Evolutionary conservation across 441 rosid genomes (phyloP).

Genomic region (Erodium moschatum): DNA sequence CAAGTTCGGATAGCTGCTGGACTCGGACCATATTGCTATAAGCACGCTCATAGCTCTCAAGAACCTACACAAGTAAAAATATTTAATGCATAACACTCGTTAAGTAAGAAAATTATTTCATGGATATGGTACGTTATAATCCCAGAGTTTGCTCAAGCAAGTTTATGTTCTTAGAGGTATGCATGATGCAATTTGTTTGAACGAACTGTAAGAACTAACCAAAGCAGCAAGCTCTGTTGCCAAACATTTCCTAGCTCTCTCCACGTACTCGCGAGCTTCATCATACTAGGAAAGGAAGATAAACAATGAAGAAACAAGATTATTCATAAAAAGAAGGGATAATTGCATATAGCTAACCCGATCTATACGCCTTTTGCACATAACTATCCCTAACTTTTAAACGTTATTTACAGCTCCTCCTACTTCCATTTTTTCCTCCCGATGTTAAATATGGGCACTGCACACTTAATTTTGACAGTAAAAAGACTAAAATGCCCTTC

Average conservation of each 20-base stretch:
- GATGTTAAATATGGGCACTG: too few species aligned
- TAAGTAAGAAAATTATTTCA: background rate
- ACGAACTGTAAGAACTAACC: constrained; percentile 41
- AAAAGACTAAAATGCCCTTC: too few species aligned
- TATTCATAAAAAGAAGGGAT: background rate
- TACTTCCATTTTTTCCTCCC: too few species aligned
- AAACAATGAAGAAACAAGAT: constrained; percentile 4
- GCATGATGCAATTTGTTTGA: background rate
- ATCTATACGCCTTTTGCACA: too few species aligned
- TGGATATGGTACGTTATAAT: background rate
- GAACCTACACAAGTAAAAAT: constrained; percentile 44
- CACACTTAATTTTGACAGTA: too few species aligned
- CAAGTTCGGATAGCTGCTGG: constrained; percentile 94
- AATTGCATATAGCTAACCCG: too few species aligned
- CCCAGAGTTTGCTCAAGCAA: background rate
- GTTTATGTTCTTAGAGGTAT: constrained; percentile 3
- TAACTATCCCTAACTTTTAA: too few species aligned
- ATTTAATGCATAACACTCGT: background rate
- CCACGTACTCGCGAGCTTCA: constrained; percentile 94
- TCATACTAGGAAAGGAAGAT: constrained; percentile 44
- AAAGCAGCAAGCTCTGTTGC: constrained; percentile 99
- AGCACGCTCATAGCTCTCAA: constrained; percentile 99
- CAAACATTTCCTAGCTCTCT: constrained; percentile 94
- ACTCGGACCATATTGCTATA: constrained; percentile 96
- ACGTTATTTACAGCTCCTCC: too few species aligned